A percentile compares a stretch with the other conserved stretches of the same genome.
Conservation (phyloP, 495 filamentous ascomycete genomes). For the Hypoxylon trugodes region DNA sequence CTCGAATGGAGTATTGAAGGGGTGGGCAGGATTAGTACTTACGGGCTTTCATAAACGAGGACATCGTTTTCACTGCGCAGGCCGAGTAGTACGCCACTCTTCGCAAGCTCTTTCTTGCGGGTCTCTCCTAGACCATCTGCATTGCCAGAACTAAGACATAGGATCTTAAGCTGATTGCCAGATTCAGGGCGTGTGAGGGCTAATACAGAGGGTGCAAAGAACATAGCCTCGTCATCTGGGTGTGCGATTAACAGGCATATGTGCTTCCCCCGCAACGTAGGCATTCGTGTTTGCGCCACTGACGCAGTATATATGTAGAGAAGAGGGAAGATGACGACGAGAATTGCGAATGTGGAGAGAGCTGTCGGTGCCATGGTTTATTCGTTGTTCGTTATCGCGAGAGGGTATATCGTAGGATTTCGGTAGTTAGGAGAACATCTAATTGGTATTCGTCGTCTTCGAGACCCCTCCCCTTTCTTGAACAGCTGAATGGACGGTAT, state of each 20-base stretch:
- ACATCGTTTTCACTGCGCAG: conserved; percentile 77
- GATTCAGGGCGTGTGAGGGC: conserved; percentile 74
- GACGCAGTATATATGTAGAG: conserved; percentile 69
- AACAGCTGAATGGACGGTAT: background rate
- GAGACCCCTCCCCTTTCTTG: background rate
- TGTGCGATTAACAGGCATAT: conserved; percentile 94
- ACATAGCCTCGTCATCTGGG: conserved; percentile 99
- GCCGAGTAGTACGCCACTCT: conserved; percentile 78
- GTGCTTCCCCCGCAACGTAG: conserved; percentile 76
- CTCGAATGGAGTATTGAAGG: background rate
- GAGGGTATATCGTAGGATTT: background rate
- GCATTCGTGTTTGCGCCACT: conserved; percentile 66
- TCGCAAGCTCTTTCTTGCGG: conserved; percentile 81
- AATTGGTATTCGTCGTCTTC: background rate
- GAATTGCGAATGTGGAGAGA: conserved; percentile 49
- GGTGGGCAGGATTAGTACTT: conserved; percentile 28
- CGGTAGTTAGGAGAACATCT: background rate
- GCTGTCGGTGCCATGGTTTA: conserved; percentile 15
- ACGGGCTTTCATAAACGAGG: conserved; percentile 78
- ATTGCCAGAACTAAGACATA: conserved; percentile 90
- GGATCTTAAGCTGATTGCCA: conserved; percentile 90
- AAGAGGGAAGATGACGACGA: conserved; percentile 65
- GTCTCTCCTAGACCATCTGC: conserved; percentile 86
- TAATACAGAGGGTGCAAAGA: conserved; percentile 90
- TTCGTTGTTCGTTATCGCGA: background rate